Evolutionary conservation across 2,329 filamentous ascomycete species (phyloP), one percentile per base, ranked within the genome.

Genomic region (Colletotrichum higginsianum): DNA sequence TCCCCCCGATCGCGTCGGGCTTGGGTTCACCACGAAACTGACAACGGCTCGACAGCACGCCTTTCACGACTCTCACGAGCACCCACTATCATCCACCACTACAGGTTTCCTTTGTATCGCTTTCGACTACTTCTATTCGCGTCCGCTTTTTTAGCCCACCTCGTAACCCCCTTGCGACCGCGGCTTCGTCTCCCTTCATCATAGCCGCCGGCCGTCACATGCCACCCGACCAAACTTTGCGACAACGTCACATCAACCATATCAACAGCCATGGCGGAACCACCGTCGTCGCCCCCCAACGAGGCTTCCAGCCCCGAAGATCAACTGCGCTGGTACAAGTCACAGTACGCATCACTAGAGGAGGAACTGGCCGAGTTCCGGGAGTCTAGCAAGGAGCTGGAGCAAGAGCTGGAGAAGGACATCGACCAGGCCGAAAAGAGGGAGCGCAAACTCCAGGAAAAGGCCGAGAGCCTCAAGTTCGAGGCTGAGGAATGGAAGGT

Each of bases 401-500:
- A 99, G 82, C 90, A 93, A 58, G 96, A 98, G 83, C 87, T 99
- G 64, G 96, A 99, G 83, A 97, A 95, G 85, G 96, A 99, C 81
- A 92, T 99, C 68, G 96, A 98, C 78, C 93, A 94, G 55, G 95
- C 95, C 55, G 96, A 99, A 86, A 97, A 97, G 85, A 90, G 95
- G 77, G 96, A 98, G 84, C 90, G 95, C 74, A 87, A 91, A 75
- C 84, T 98, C 76, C 92, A 95, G 81, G 93, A 97, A 81, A 97
- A 96, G 85, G 93, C 94, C 0, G 96, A 98, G 82, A 89, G 87
- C 47, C 82, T 97, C 74, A 90, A 89, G 61, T 99, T 94, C 79
- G 95, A 98, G 82, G 95, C 96, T 0, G 95, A 98, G 70, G 96
- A 99, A 84, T 99, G 96, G 96, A 98, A 98, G 91, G 95, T 77